A percentile compares a stretch with the other conserved stretches of the same genome.
Evolutionary conservation across 2,329 filamentous ascomycete species (phyloP).

Genomic region (Aspergillus carbonarius): DNA sequence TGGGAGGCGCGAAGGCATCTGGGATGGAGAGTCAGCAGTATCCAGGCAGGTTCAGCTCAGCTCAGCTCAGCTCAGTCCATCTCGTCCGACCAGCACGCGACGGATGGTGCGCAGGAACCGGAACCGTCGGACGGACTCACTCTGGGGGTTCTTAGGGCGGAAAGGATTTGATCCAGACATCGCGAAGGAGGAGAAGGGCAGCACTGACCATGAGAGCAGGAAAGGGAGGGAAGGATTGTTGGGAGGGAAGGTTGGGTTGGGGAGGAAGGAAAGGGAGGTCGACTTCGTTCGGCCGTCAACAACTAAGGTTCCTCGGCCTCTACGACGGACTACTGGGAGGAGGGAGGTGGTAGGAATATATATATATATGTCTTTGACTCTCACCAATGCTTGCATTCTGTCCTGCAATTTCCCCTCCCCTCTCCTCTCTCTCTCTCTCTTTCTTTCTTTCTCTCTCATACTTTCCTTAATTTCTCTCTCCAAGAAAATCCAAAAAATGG

Average conservation of each 20-base stretch:
- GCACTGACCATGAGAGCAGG: conserved; percentile 33
- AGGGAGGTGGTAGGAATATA: too few species aligned
- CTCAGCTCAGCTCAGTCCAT: conserved; percentile 5
- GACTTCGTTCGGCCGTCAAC: not conserved
- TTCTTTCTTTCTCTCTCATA: not conserved
- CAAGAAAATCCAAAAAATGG: too few species aligned
- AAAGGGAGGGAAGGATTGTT: conserved; percentile 7
- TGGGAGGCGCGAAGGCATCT: not conserved
- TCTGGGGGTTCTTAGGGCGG: conserved; percentile 44
- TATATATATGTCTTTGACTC: too few species aligned
- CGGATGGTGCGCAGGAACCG: conserved; percentile 6
- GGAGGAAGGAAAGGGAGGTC: conserved; percentile 14
- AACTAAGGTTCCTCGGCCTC: not conserved
- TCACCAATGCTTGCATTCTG: not conserved
- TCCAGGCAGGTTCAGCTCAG: not conserved
- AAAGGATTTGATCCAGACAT: conserved; percentile 54
- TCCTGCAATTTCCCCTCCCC: not conserved
- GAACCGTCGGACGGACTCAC: conserved; percentile 29
- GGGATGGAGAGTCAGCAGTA: not conserved
- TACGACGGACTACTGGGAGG: too few species aligned
- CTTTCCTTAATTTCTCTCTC: too few species aligned
- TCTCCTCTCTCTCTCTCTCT: not conserved
- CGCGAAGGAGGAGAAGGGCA: conserved; percentile 28
- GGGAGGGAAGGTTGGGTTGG: conserved; percentile 5
- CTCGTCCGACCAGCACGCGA: conserved; percentile 7